Percentiles rank a stretch among this genome's conserved stretches.
Conservation (phyloP, 805 yeast species). For the Ogataea degrootiae region DNA sequence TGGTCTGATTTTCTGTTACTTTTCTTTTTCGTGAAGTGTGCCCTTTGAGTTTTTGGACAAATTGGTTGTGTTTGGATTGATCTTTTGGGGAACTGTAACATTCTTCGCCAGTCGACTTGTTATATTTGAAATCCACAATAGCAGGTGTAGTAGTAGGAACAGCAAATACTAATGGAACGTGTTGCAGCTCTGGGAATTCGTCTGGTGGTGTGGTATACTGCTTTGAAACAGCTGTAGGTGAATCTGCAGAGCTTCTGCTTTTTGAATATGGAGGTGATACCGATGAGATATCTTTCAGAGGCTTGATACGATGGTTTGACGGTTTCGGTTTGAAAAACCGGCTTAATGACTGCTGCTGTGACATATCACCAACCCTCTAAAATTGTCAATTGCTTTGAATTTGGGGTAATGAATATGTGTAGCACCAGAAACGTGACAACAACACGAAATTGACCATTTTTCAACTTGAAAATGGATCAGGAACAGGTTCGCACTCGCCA, state of each 20-base stretch:
- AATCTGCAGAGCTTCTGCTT: too few relatives aligned
- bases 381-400: too few relatives aligned
- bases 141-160: not conserved
- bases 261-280: not conserved
- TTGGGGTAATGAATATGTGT: too few relatives aligned
- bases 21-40: slow-evolving; percentile 1
- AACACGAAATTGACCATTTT: too few relatives aligned
- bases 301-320: not conserved
- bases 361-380: slow-evolving; percentile 2
- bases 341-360: slow-evolving; percentile 23
- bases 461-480: too few relatives aligned
- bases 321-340: slow-evolving; percentile 15
- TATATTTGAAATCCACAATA: not conserved
- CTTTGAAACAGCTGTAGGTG: too few relatives aligned
- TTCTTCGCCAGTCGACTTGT: not conserved
- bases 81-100: not conserved
- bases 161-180: too few relatives aligned
- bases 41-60: slow-evolving; percentile 4
- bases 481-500: too few relatives aligned
- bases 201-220: too few relatives aligned
- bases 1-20: not conserved
- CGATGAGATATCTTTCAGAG: too few relatives aligned
- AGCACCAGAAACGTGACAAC: too few relatives aligned
- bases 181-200: too few relatives aligned
- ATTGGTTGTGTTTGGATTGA: not conserved